These are phyloP conservation scores for Vigna reflexopilosa DNA, from an alignment of 306 rosid genomes.

Conservation along the genomic window DNA sequence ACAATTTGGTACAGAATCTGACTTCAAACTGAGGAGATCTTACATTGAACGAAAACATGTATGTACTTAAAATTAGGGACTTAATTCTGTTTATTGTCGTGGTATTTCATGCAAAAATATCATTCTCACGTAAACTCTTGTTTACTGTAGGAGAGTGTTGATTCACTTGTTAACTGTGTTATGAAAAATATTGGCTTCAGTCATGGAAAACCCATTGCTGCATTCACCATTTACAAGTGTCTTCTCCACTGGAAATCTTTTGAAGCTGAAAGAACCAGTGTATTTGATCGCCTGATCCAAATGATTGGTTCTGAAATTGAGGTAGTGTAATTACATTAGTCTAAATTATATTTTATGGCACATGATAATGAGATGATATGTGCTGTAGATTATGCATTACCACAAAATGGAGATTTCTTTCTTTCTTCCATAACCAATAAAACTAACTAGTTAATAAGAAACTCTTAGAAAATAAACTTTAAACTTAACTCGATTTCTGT, in stretches of 20 bases:
- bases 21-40: slow-evolving; percentile 71
- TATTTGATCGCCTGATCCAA: slow-evolving; percentile 91
- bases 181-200: slow-evolving; percentile 75
- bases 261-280: slow-evolving; percentile 90
- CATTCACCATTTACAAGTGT: slow-evolving; percentile 82
- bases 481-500: too few relatives aligned
- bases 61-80: slow-evolving; percentile 40
- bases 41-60: slow-evolving; percentile 79
- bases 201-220: slow-evolving; percentile 84
- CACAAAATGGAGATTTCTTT: background rate
- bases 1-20: slow-evolving; percentile 71
- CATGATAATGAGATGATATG: background rate
- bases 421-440: too few relatives aligned
- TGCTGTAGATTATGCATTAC: background rate
- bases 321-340: slow-evolving; percentile 52
- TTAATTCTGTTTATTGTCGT: slow-evolving; percentile 23
- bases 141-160: slow-evolving; percentile 78
- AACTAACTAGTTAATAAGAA: background rate
- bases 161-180: slow-evolving; percentile 81
- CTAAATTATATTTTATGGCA: slow-evolving; percentile 2
- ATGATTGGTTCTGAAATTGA: slow-evolving; percentile 89
- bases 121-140: slow-evolving; percentile 31
- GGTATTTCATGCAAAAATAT: slow-evolving; percentile 18
- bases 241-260: slow-evolving; percentile 92
- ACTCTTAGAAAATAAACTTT: too few relatives aligned